These are phyloP conservation scores for Penicillium psychrofluorescens DNA, from an alignment of 495 filamentous ascomycete genomes.

Conservation along the genomic window DNA sequence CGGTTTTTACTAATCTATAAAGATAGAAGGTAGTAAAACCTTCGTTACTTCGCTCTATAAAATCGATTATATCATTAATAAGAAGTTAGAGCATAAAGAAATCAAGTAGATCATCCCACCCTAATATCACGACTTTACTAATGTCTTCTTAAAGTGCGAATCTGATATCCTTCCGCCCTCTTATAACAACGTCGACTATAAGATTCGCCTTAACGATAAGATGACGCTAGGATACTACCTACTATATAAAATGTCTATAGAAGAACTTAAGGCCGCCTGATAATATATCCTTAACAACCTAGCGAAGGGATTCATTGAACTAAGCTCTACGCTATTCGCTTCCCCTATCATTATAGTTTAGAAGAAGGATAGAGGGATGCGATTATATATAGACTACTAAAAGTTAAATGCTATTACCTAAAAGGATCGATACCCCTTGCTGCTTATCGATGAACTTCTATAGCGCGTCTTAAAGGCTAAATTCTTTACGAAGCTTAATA, in stretches of 20 bases:
- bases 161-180: not conserved
- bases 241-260: not conserved
- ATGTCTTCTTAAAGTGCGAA: slow-evolving; percentile 4
- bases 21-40: too few species aligned
- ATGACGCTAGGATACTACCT: not conserved
- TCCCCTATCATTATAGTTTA: slow-evolving; percentile 27
- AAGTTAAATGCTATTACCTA: slow-evolving; percentile 32
- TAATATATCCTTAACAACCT: slow-evolving; percentile 3
- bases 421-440: slow-evolving; percentile 39
- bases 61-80: too few species aligned
- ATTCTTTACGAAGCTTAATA: slow-evolving; percentile 41
- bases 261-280: not conserved
- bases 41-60: too few species aligned
- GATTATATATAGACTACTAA: slow-evolving; percentile 40
- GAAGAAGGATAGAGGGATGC: slow-evolving; percentile 24
- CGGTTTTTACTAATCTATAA: too few species aligned
- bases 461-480: slow-evolving; percentile 16
- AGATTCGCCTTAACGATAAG: not conserved
- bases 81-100: too few species aligned
- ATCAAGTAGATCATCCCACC: too few species aligned
- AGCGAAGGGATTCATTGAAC: slow-evolving; percentile 32
- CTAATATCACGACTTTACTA: not conserved
- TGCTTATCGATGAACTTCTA: slow-evolving; percentile 37
- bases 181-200: not conserved
- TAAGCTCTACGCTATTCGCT: slow-evolving; percentile 6